Percentiles rank a stretch among this genome's conserved stretches.
phyloP scores from a whole-genome alignment of 768 basidiomycete genomes.

The Trametes punicea region DNA sequence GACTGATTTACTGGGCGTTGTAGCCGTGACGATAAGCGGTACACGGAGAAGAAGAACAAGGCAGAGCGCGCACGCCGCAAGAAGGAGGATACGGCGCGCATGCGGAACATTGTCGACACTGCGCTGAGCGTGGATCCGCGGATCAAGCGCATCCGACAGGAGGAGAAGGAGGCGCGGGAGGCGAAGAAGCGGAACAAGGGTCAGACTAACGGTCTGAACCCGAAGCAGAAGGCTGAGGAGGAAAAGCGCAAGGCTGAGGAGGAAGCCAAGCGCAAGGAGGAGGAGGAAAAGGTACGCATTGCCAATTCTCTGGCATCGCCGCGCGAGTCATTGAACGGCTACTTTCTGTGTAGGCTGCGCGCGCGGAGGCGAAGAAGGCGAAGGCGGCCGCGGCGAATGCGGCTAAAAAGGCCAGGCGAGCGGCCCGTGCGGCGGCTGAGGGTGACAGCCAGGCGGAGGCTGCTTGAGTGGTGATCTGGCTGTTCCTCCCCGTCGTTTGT shows the following conservation, averaged over 20 bases:
- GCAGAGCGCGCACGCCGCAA: constrained; percentile 92
- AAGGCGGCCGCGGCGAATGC: constrained; percentile 86
- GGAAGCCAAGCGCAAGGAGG: constrained; percentile 69
- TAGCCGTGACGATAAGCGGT: constrained; percentile 97
- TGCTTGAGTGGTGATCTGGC: neutral
- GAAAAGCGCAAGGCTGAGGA: constrained; percentile 54
- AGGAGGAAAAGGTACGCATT: constrained; percentile 74
- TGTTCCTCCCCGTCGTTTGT: neutral
- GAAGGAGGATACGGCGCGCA: constrained; percentile 93
- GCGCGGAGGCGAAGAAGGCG: constrained; percentile 78
- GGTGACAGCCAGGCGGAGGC: neutral
- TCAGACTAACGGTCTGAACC: constrained; percentile 45
- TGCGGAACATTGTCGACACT: constrained; percentile 84
- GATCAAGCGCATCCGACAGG: constrained; percentile 94
- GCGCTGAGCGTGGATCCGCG: constrained; percentile 84
- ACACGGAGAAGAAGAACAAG: constrained; percentile 99
- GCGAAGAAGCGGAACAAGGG: constrained; percentile 75
- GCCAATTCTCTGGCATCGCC: neutral
- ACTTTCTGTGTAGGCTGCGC: constrained; percentile 40
- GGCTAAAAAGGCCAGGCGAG: constrained; percentile 82
- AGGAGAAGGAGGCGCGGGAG: constrained; percentile 92
- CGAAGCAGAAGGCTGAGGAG: constrained; percentile 67
- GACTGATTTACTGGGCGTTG: neutral
- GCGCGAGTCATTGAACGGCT: neutral
- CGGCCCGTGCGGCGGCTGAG: constrained; percentile 18